Evolutionary conservation across 306 rosid species (phyloP), one percentile per base, ranked within the genome.

Genomic region (Trifolium subterraneum): DNA sequence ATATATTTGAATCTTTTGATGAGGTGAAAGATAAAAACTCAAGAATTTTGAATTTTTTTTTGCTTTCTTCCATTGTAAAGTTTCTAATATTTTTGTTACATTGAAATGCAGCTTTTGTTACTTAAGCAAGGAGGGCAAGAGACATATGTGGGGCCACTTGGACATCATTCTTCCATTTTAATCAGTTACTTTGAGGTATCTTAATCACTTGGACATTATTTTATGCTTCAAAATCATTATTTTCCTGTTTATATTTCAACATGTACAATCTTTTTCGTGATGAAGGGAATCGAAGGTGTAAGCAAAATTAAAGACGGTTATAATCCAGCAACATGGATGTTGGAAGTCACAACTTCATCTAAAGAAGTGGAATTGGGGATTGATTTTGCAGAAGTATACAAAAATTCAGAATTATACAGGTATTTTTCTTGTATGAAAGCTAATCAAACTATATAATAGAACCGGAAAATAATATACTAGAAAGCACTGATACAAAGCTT

Each of bases 1-100:
- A 87, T 52, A 85, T 87, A 52, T 87, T 87, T 73, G 91, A 87
- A 65, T 84, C 91, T 70, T 87, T 85, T 27, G 91, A 87, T 78
- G 91, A 87, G 91, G 91, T 87, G 15, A 78, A 44, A 31, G 50
- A 68, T 1, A 7, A 55, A 55, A 55, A 55, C 3, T 22, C 27
- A 23, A 48, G n/a, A 35, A 41, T 31, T 51, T 15, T 22, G 19
- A 50, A 18, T 44, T 63, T 72, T 35, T 41, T 22, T 48, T 41
- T 29, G 38, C 16, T 70, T 47, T 70, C 68, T 58, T 29, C 50
- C 64, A 70, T 69, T 59, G 38, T 16, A 38, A 27, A 29, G 68
- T 52, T 1, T 78, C 35, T 22, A 56, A 80, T 47, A 8, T 19
- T 50, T 58, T 16, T 73, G 16, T 56, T 18, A 20, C 35, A n/a